Conservation (phyloP, 2,329 filamentous ascomycete species). For the Venturia asperata region DNA sequence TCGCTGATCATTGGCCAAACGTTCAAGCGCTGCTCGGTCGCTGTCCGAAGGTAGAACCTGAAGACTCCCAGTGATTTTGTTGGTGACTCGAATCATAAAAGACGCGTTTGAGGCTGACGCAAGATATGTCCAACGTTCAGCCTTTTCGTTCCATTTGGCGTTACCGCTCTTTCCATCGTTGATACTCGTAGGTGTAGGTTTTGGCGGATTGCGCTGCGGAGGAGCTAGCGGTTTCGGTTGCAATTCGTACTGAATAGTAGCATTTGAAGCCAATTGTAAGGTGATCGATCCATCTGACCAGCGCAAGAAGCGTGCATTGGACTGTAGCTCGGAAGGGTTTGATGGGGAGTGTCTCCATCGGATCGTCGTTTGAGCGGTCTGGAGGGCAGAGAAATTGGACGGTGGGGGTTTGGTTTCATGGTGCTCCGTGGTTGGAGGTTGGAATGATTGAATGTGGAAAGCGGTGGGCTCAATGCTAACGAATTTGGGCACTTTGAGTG, state of each 20-base stretch:
- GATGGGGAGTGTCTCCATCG: conserved; percentile 62
- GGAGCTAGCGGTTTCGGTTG: conserved; percentile 64
- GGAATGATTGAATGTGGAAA: conserved; percentile 60
- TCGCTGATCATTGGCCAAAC: conserved; percentile 51
- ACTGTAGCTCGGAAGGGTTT: conserved; percentile 60
- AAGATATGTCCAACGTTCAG: conserved; percentile 70
- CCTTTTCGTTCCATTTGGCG: conserved; percentile 53
- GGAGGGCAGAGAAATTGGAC: conserved; percentile 51
- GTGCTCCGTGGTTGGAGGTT: conserved; percentile 54
- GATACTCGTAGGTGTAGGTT: conserved; percentile 42
- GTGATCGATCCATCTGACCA: conserved; percentile 78
- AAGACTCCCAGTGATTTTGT: conserved; percentile 68
- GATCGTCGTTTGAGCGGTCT: conserved; percentile 59
- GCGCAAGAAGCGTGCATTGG: conserved; percentile 65
- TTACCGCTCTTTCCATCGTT: conserved; percentile 21
- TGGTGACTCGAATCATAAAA: conserved; percentile 63
- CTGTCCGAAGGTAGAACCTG: conserved; percentile 58
- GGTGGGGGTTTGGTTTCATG: conserved; percentile 41
- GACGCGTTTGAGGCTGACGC: conserved; percentile 63
- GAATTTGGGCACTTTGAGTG: conserved; percentile 65
- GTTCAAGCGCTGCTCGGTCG: conserved; percentile 65
- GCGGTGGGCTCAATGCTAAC: conserved; percentile 60
- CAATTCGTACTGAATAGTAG: conserved; percentile 65
- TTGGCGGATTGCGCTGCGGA: conserved; percentile 42
- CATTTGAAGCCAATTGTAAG: conserved; percentile 62